Evolutionary conservation across 257 asterid genomes (phyloP).

Genomic region (Cordia subcordata): DNA sequence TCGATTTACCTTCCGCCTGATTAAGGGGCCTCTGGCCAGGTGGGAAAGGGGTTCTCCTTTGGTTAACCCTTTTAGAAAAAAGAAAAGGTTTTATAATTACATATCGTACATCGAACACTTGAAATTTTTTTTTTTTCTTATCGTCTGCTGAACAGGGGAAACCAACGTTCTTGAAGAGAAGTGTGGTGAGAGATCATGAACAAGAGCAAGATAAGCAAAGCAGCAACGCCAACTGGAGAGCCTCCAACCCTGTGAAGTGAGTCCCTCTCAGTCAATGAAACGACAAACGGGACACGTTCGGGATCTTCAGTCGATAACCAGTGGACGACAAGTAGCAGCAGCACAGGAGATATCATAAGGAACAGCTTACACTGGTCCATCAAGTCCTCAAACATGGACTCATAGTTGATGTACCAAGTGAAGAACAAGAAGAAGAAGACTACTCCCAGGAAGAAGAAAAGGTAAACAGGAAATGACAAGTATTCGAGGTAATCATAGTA

Average conservation of each 20-base stretch:
- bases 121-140: too few species aligned
- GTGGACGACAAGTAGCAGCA: constrained; percentile 62
- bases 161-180: constrained; percentile 59
- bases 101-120: too few species aligned
- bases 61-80: too few species aligned
- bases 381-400: constrained; percentile 40
- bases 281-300: constrained; percentile 36
- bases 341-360: constrained; percentile 61
- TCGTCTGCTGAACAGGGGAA: constrained; percentile 51
- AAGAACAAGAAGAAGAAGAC: constrained; percentile 51
- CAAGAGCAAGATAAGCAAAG: constrained; percentile 52
- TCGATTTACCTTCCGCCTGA: too few species aligned
- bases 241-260: constrained; percentile 62
- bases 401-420: constrained; percentile 83
- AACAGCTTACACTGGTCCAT: constrained; percentile 48
- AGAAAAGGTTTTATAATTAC: too few species aligned
- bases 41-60: too few species aligned
- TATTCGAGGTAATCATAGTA: constrained; percentile 56
- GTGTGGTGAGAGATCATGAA: constrained; percentile 62
- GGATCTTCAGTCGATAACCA: constrained; percentile 50
- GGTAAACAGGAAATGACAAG: constrained; percentile 57
- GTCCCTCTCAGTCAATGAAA: constrained; percentile 54
- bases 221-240: constrained; percentile 54
- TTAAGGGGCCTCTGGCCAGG: too few species aligned
- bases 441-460: constrained; percentile 47